These are phyloP conservation scores for Paradendryphiella salina DNA, from an alignment of 2,329 filamentous ascomycete species.

Conservation along the genomic window DNA sequence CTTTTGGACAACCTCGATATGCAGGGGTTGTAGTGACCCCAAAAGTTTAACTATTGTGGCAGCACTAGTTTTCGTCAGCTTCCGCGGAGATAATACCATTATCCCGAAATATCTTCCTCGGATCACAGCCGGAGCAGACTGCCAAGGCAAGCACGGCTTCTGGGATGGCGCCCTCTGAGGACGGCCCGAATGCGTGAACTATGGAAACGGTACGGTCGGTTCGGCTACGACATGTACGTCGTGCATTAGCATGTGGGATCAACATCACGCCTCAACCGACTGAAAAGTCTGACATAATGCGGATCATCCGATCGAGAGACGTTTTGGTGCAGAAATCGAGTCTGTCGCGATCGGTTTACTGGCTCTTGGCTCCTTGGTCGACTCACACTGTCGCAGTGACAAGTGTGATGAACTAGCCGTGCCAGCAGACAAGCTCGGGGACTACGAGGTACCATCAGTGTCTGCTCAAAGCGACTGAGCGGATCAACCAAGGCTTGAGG, in stretches of 20 bases:
- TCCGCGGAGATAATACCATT: neutral
- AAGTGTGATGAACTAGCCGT: neutral
- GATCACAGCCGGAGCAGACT: neutral
- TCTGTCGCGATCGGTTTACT: neutral
- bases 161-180: neutral
- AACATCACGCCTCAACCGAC: neutral
- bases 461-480: neutral
- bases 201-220: conserved; percentile 1
- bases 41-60: neutral
- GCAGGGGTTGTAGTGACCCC: neutral
- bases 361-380: neutral
- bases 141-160: neutral
- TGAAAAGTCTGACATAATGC: neutral
- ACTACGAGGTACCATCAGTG: neutral
- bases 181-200: conserved; percentile 1
- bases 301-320: neutral
- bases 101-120: neutral
- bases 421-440: neutral
- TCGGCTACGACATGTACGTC: neutral
- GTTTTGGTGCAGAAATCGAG: neutral
- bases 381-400: neutral
- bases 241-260: neutral
- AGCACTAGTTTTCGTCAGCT: neutral
- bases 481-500: neutral
- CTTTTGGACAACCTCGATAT: neutral